These are phyloP conservation scores for Venturia oleaginea DNA, from an alignment of 2,329 filamentous ascomycete genomes.

Conservation along the genomic window DNA sequence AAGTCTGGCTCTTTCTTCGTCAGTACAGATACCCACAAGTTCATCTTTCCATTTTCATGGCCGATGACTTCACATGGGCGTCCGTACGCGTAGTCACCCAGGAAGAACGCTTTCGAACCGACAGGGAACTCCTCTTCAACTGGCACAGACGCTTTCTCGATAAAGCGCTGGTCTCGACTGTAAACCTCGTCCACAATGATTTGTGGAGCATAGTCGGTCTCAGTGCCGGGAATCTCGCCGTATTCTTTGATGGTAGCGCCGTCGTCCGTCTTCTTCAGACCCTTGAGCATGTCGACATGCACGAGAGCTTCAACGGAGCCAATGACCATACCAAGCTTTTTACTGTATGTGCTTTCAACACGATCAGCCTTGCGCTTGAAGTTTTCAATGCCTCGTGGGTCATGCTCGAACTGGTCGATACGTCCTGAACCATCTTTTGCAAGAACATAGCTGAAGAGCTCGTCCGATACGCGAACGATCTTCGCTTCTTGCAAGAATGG, in stretches of 20 bases:
- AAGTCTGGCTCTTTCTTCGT: conserved; percentile 74
- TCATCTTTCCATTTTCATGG: conserved; percentile 65
- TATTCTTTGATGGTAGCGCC: conserved; percentile 92
- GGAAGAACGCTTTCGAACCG: conserved; percentile 77
- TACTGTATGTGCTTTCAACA: conserved; percentile 83
- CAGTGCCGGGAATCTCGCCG: conserved; percentile 71
- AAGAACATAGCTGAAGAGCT: conserved; percentile 80
- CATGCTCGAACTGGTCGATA: conserved; percentile 61
- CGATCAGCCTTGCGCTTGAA: conserved; percentile 76
- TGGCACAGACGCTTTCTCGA: conserved; percentile 78
- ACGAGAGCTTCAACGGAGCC: conserved; percentile 81
- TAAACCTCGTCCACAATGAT: conserved; percentile 81
- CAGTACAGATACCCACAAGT: conserved; percentile 66
- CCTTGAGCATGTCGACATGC: conserved; percentile 89
- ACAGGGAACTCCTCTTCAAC: conserved; percentile 87
- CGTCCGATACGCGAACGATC: conserved; percentile 80
- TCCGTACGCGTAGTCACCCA: conserved; percentile 89
- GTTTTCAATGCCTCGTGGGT: conserved; percentile 65
- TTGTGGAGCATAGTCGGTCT: conserved; percentile 86
- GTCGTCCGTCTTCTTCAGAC: conserved; percentile 79
- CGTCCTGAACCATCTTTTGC: conserved; percentile 53
- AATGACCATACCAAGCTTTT: conserved; percentile 78
- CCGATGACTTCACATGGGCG: conserved; percentile 74
- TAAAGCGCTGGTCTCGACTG: conserved; percentile 86
- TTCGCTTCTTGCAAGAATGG: conserved; percentile 93